Percentiles rank a stretch among this genome's conserved stretches.
Conservation (phyloP, 1,284 basidiomycete species). For the Pyrrhoderma lamaoense region DNA sequence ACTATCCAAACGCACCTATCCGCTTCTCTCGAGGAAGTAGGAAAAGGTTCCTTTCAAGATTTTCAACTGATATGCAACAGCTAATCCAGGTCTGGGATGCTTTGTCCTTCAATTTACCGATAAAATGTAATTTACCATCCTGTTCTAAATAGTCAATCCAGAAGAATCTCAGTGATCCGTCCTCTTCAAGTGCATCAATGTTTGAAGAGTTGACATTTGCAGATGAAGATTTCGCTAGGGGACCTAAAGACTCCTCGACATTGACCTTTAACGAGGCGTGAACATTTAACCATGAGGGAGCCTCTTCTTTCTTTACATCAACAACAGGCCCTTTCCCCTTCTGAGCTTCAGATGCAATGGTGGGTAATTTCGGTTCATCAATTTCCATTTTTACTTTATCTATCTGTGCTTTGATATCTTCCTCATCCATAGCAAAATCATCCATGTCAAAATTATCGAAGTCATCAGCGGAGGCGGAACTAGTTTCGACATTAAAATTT, state of each 20-base stretch:
- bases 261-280: slow-evolving; percentile 63
- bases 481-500: slow-evolving; percentile 49
- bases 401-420: slow-evolving; percentile 29
- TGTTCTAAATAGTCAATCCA: slow-evolving; percentile 91
- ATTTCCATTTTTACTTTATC: slow-evolving; percentile 26
- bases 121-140: slow-evolving; percentile 72
- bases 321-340: slow-evolving; percentile 16
- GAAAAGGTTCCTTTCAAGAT: slow-evolving; percentile 89
- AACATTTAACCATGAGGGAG: slow-evolving; percentile 69
- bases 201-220: slow-evolving; percentile 38
- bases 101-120: slow-evolving; percentile 85
- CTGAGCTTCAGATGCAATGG: slow-evolving; percentile 15
- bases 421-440: slow-evolving; percentile 42
- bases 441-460: slow-evolving; percentile 57
- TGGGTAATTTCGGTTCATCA: slow-evolving; percentile 22
- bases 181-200: slow-evolving; percentile 60
- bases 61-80: slow-evolving; percentile 81
- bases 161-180: slow-evolving; percentile 84
- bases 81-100: slow-evolving; percentile 67
- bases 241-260: slow-evolving; percentile 46
- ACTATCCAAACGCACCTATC: slow-evolving; percentile 37
- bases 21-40: slow-evolving; percentile 75
- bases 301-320: slow-evolving; percentile 35
- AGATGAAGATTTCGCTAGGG: slow-evolving; percentile 32
- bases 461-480: slow-evolving; percentile 31